Evolutionary conservation across 225 moss, liverwort and hornwort species (phyloP), one percentile per base, ranked within the genome.

Genomic region (Bryoerythrophyllum caledonicum): DNA sequence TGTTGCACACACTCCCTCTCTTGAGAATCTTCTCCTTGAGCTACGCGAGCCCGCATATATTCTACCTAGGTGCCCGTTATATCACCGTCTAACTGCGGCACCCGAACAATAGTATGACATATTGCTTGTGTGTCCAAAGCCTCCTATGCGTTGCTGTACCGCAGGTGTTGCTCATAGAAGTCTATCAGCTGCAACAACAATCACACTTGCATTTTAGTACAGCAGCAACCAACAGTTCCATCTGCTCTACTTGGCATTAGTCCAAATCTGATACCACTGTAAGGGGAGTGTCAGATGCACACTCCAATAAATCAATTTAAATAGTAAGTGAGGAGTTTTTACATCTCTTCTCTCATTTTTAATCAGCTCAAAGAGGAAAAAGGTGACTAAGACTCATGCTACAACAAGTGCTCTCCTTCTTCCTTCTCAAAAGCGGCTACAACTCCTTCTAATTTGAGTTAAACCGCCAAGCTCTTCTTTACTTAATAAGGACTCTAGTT

Each of bases 161-260:
- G 96, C 78, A 96, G 88, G 84, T 96, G 96, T 65, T 96, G 96
- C 81, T 96, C 96, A 72, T 96, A 96, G 72, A 93, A 96, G 87
- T 96, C 96, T 80, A 96, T 96, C 65, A 96, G 82, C 96, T 96
- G 93, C 83, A 80, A 79, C 83, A 80, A 78, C 51, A 67, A 84
- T 60, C 57, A 71, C 25, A 68, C 44, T 26, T 9, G 55, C 53
- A 64, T 60, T 32, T 48, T 38, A 24, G 65, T 66, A 23, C 32
- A 59, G 37, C n/a, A 51, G 20, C 17, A 24, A 57, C 24, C 52
- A 46, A 54, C 37, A 67, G 37, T 48, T 59, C n/a, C 67, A 17
- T 63, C 25, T 54, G 63, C 43, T n/a, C 60, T 41, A 43, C 28
- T 28, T 49, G 17, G 38, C 60, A 79, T 21, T 61, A 28, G 53